phyloP scores from a whole-genome alignment of 441 rosid species.

The Lepidium campestre region DNA sequence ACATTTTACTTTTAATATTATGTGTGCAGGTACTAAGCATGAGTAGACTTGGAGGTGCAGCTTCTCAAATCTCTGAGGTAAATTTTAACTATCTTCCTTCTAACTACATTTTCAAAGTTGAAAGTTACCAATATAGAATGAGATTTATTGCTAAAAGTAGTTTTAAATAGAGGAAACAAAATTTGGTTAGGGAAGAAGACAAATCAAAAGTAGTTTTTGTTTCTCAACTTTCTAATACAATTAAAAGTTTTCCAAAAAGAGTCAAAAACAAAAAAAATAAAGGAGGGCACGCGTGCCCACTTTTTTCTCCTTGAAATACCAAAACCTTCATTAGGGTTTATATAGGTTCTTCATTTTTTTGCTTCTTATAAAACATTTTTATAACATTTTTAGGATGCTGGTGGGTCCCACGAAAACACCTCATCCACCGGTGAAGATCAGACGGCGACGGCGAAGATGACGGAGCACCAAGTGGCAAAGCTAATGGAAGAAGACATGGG shows the following conservation, averaged over 20 bases:
- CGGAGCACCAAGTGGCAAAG: constrained; percentile 90
- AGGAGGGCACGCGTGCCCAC: constrained; percentile 16
- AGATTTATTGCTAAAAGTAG: not conserved
- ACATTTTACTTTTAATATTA: not conserved
- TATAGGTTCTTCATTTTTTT: not conserved
- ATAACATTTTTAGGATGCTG: not conserved
- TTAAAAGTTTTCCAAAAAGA: constrained; percentile 6
- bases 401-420: constrained; percentile 28
- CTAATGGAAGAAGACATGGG: constrained; percentile 97
- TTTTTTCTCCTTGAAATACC: not conserved
- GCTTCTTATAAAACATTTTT: not conserved
- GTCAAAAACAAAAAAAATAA: not conserved
- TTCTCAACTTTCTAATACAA: constrained; percentile 21
- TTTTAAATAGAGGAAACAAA: not conserved
- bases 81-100: not conserved
- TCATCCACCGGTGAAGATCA: constrained; percentile 20
- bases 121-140: not conserved
- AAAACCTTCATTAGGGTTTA: constrained; percentile 21
- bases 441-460: constrained; percentile 36
- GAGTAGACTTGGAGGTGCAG: constrained; percentile 92
- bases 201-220: not conserved
- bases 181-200: constrained; percentile 3
- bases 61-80: constrained; percentile 80
- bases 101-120: not conserved
- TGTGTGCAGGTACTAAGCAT: constrained; percentile 69